Evolutionary conservation across 257 asterid genomes (phyloP), one percentile per base, ranked within the genome.

Genomic region (Forsythia suspensa): DNA sequence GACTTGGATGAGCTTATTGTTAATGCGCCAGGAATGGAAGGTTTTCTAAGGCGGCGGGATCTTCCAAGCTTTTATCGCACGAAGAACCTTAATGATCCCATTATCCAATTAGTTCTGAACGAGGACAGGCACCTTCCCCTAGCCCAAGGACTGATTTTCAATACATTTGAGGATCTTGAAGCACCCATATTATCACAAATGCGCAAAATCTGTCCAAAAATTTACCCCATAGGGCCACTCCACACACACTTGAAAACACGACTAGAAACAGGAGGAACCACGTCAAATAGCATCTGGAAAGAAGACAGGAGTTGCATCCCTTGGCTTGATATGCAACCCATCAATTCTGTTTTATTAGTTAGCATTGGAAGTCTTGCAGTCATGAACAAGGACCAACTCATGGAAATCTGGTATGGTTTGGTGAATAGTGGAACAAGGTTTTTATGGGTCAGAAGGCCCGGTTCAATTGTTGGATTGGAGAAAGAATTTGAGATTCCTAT

Each of bases 81-180:
- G 44, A 43, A 40, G 2, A 80, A 79, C 82, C 18, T 84, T 16
- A 79, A 80, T 6, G 81, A 85, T 59, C 76, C 18, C 0, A 5
- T 70, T 4, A 77, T 89, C 29, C 77, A 82, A 46, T 57, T 65
- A 6, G 18, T 87, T 24, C 79, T 80, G 8, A 81, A 70, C n/a
- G 93, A 90, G 79, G 85, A 7, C 43, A 57, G 37, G 13, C 76
- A 85, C 44, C 82, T 88, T 20, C 91, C 92, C 4, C 20, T 71
- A 51, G 90, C 94, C 42, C 88, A 87, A 41, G 97, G 91, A 1
- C 76, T 92, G 7, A 90, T 92, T 51, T 87, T 92, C 88, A 92
- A 92, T 85, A 92, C 97, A 3, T 92, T 92, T 76, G 87, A 91
- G 72, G 79, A 85, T 0, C 91, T 92, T 0, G 97, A 92, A 29